phyloP scores from a whole-genome alignment of 192 early-diverging fungal genomes.

The Backusella tuberculispora region DNA sequence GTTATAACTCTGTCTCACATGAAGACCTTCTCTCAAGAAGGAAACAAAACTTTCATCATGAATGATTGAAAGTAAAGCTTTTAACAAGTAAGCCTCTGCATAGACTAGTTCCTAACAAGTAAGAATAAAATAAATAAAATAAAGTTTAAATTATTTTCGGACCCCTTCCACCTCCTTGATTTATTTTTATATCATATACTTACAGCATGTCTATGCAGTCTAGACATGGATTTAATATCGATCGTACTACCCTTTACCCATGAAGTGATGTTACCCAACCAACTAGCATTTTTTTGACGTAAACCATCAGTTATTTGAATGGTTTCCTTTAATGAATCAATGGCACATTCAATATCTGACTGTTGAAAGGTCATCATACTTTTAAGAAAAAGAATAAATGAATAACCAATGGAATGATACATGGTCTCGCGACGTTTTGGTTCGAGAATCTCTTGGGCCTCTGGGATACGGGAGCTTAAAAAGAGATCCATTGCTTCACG shows the following conservation, averaged over 20 bases:
- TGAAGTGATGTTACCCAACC: constrained; percentile 52
- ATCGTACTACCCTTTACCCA: constrained; percentile 48
- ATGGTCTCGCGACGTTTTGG: constrained; percentile 51
- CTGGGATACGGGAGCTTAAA: constrained; percentile 74
- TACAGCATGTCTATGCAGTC: constrained; percentile 67
- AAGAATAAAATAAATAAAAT: neutral
- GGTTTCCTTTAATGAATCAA: constrained; percentile 63
- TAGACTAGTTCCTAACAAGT: constrained; percentile 69
- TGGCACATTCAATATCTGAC: constrained; percentile 66
- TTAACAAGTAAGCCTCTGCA: constrained; percentile 77
- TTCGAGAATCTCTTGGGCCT: constrained; percentile 63
- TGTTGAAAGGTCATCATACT: constrained; percentile 81
- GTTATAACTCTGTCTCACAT: constrained; percentile 69
- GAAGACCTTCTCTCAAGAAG: constrained; percentile 78
- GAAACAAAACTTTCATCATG: constrained; percentile 76
- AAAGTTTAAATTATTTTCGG: neutral
- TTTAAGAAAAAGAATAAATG: constrained; percentile 69
- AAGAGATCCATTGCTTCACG: constrained; percentile 74
- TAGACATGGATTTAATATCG: constrained; percentile 57
- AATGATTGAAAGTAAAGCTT: constrained; percentile 73
- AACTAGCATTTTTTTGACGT: constrained; percentile 62
- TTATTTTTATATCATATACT: constrained; percentile 18
- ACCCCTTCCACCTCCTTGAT: too few species aligned
- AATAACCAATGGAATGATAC: constrained; percentile 75
- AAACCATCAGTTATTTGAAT: constrained; percentile 62